Percentiles rank a stretch among this genome's conserved stretches.
Conservation (phyloP, 768 basidiomycete genomes). For the Mycena venus region DNA sequence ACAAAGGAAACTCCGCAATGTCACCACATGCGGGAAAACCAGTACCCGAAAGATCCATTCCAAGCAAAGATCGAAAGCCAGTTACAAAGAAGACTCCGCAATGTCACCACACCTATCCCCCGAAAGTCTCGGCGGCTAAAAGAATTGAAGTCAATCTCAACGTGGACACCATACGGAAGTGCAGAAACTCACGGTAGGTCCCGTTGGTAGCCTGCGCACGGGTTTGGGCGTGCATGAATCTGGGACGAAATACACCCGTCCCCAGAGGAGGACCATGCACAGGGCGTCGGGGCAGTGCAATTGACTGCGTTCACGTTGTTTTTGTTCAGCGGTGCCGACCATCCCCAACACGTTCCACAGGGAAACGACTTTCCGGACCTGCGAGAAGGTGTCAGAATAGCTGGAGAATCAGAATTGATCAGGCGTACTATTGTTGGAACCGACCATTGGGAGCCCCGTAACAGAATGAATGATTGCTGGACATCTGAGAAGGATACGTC, state of each 20-base stretch:
- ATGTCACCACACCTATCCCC: no score
- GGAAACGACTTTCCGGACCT: conserved; percentile 5
- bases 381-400: neutral
- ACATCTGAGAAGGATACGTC: neutral
- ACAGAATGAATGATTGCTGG: neutral
- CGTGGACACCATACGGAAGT: neutral
- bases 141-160: neutral
- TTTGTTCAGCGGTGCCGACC: neutral
- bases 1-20: no score
- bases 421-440: conserved; percentile 5
- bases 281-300: conserved; percentile 18
- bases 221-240: neutral
- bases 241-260: conserved; percentile 21
- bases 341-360: conserved; percentile 24
- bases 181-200: conserved; percentile 15
- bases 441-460: conserved; percentile 11
- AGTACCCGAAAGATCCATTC: no score
- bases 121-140: neutral
- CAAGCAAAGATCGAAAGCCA: no score
- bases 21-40: no score
- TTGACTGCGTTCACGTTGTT: conserved; percentile 15
- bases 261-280: neutral
- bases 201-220: conserved; percentile 2
- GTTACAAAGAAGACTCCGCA: no score
- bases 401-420: no score